Percentiles rank a stretch among this genome's conserved stretches.
Evolutionary conservation across 345 rosid species (phyloP).

Genomic region (Hibiscus tridactylites): DNA sequence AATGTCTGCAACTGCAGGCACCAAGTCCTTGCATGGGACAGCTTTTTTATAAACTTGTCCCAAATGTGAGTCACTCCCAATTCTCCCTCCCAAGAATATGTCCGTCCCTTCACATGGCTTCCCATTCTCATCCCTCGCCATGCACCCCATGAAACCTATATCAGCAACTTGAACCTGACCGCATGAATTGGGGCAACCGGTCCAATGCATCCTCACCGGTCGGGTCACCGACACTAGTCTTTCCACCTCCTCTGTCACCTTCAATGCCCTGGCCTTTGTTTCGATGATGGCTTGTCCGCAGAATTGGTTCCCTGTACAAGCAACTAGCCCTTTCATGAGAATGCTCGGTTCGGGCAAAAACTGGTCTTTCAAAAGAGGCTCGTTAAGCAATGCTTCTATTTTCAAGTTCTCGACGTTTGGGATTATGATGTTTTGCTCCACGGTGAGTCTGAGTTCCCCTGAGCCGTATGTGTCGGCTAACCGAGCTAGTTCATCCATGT

Average conservation of each 20-base stretch:
- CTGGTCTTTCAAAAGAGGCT: slow-evolving; percentile 40
- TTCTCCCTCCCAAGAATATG: slow-evolving; percentile 72
- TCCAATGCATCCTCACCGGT: slow-evolving; percentile 94
- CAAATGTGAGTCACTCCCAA: slow-evolving; percentile 82
- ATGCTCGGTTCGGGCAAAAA: slow-evolving; percentile 76
- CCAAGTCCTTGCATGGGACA: slow-evolving; percentile 83
- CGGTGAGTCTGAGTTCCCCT: slow-evolving; percentile 83
- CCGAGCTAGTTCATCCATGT: slow-evolving; percentile 81
- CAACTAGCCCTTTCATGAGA: slow-evolving; percentile 78
- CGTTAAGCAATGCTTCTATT: slow-evolving; percentile 58
- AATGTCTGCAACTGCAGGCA: slow-evolving; percentile 71
- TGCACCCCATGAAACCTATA: slow-evolving; percentile 93
- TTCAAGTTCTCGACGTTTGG: slow-evolving; percentile 72
- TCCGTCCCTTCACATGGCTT: slow-evolving; percentile 73
- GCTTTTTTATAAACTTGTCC: slow-evolving; percentile 68
- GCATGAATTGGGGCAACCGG: slow-evolving; percentile 88
- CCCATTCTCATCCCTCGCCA: slow-evolving; percentile 74
- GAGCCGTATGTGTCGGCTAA: slow-evolving; percentile 73
- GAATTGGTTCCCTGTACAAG: slow-evolving; percentile 92
- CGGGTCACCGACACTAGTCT: slow-evolving; percentile 53
- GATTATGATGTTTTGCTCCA: slow-evolving; percentile 84
- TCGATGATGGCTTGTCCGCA: slow-evolving; percentile 93
- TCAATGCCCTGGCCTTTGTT: slow-evolving; percentile 80
- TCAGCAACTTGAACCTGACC: slow-evolving; percentile 96
- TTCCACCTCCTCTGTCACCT: slow-evolving; percentile 79